Evolutionary conservation across 2,329 filamentous ascomycete genomes (phyloP), one percentile per base, ranked within the genome.

Genomic region (Xylariaceae sp.): DNA sequence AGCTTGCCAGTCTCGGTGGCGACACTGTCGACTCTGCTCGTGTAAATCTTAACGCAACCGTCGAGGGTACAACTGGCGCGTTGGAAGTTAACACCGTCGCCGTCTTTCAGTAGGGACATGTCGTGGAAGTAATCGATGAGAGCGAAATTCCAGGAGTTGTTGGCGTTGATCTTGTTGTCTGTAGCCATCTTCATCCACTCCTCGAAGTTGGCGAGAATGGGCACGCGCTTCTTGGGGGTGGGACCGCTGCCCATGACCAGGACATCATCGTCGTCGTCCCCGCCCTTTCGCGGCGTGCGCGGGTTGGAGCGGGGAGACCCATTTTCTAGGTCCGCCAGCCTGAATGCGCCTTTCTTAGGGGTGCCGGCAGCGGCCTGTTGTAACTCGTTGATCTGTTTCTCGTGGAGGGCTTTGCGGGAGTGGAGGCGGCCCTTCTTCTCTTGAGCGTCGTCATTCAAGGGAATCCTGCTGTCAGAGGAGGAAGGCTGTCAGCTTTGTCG

Each of bases 181-280:
- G 93, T 97, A 2, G 93, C 93, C 90, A 98, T 95, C 76, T 97
- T 98, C 90, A 98, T 97, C 93, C 92, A 97, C 66, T 98, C 93
- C 67, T 98, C 93, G 60, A 97, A 98, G 69, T 98, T 98, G 61
- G 93, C 93, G 44, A 98, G 75, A 58, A 98, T 86, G 1, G 93
- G 93, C 22, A 95, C 88, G 50, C 91, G 86, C 76, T 95, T 95
- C 85, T 95, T 92, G 43, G 92, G 93, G 48, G 93, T 96, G 43
- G 95, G 86, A 29, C 86, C 88, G 52, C 76, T 81, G 23, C 87
- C 86, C 47, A 80, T 82, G 37, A 88, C 85, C 59, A 82, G 77
- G 52, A 83, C 79, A 53, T 81, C 75, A 53, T 79, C 76, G 37
- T 74, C 77, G 42, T 73, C 75, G 52, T 71, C 37, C 20, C 25